Percentiles rank a stretch among this genome's conserved stretches.
These are phyloP conservation scores for Trametes villosa DNA, from an alignment of 768 basidiomycete genomes.

Conservation along the genomic window DNA sequence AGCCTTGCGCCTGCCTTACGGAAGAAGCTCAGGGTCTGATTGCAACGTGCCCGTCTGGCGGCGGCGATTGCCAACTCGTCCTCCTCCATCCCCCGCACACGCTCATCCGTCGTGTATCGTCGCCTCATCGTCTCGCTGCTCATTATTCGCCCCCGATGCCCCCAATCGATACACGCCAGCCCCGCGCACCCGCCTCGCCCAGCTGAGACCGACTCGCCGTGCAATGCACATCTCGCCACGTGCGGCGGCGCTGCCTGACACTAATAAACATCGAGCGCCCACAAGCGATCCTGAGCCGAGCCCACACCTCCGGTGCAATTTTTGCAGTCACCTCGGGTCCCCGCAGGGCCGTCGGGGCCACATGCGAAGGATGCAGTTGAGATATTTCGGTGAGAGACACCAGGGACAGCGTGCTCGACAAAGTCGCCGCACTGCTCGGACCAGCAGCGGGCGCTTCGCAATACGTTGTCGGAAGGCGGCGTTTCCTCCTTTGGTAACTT, in stretches of 20 bases:
- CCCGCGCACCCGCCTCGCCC: neutral
- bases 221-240: conserved; percentile 18
- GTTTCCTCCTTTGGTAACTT: neutral
- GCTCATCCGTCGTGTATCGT: conserved; percentile 30
- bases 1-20: conserved; percentile 52
- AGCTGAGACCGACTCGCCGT: neutral
- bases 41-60: conserved; percentile 74
- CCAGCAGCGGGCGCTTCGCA: neutral
- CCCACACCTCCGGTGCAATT: neutral
- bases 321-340: neutral
- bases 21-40: conserved; percentile 62
- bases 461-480: conserved; percentile 11
- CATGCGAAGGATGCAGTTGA: too few species aligned
- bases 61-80: conserved; percentile 49
- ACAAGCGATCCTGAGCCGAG: neutral
- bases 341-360: too few species aligned
- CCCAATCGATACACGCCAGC: conserved; percentile 8
- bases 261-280: conserved; percentile 1
- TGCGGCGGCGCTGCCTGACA: conserved; percentile 9
- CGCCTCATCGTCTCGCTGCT: conserved; percentile 9
- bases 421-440: conserved; percentile 1
- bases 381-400: too few species aligned
- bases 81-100: conserved; percentile 20
- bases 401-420: neutral
- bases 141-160: too few species aligned